Evolutionary conservation across 139 green algal genomes (phyloP).

Genomic region (Micractinium conductrix): DNA sequence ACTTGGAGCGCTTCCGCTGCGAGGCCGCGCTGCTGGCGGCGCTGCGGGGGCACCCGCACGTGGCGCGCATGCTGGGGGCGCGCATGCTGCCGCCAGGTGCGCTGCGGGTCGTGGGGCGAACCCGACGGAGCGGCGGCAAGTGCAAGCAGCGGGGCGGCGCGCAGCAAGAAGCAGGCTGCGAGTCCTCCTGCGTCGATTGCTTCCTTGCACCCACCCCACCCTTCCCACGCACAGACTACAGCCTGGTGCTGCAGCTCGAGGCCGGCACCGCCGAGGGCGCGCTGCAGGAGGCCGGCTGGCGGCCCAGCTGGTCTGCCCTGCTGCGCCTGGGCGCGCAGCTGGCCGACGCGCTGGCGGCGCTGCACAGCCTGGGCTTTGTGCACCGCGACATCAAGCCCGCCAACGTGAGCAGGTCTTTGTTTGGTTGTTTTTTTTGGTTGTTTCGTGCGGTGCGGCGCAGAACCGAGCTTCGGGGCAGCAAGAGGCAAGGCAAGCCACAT

Average conservation of each 20-base stretch:
- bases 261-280: slow-evolving; percentile 49
- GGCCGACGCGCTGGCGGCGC: slow-evolving; percentile 51
- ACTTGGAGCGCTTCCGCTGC: slow-evolving; percentile 75
- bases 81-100: slow-evolving; percentile 77
- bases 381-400: slow-evolving; percentile 67
- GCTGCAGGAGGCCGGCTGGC: slow-evolving; percentile 73
- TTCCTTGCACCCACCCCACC: not conserved
- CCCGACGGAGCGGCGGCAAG: too few relatives aligned
- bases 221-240: slow-evolving; percentile 38
- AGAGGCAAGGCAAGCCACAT: too few relatives aligned
- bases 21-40: slow-evolving; percentile 69
- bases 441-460: too few relatives aligned
- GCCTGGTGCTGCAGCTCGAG: slow-evolving; percentile 72
- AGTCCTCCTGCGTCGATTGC: not conserved
- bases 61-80: slow-evolving; percentile 69
- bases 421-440: too few relatives aligned
- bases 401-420: too few relatives aligned
- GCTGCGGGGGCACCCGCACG: slow-evolving; percentile 53
- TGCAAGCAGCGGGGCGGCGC: not conserved
- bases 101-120: not conserved
- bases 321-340: slow-evolving; percentile 59
- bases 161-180: not conserved
- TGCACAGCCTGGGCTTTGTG: slow-evolving; percentile 58
- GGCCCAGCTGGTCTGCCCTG: slow-evolving; percentile 46
- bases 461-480: too few relatives aligned